Evolutionary conservation across 495 filamentous ascomycete species (phyloP), one percentile per base, ranked within the genome.

Genomic region (Aspergillus conjunctus): DNA sequence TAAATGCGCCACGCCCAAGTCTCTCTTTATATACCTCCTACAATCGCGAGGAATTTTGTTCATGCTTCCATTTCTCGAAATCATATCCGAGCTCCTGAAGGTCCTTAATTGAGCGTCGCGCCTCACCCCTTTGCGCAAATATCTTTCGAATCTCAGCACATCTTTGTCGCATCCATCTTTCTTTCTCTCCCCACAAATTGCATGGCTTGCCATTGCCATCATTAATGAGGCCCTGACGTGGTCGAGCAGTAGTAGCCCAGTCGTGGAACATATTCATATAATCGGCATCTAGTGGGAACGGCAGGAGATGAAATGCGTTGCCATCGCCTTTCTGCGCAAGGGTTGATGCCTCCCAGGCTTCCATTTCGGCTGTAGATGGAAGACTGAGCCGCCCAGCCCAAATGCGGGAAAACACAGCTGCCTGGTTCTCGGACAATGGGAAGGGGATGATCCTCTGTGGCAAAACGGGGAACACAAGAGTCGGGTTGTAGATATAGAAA

Each of bases 381-480:
- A 96, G 75, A 0, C 63, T 63, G 3, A 97, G 77, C 0, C 85
- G 73, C 31, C 85, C 84, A 0, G 89, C 83, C 85, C 87, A 96
- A 2, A 91, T 82, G 5, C 91, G 83, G 12, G 91, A 85, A 56
- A 97, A 81, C 3, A 89, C 80, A 10, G 91, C 86, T 4, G 85
- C 87, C 68, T 97, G 93, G n/a, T 81, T 84, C 68, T 97, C 90
- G 1, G 86, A 77, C 7, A 92, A 66, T 3, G 89, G 87, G 66
- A 96, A 97, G 3, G 93, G 93, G 22, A 95, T 87, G 11, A 96
- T 84, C 61, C 89, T 88, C 61, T 91, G 88, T 3, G 87, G 84
- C 20, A 97, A 74, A 0, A 83, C 88, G 0, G 88, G 79, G 62
- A 97, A 92, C 2, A 86, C 88, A 4, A 98, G 75, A 0, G 91